A percentile compares a stretch with the other conserved stretches of the same genome.
phyloP scores from a whole-genome alignment of 768 basidiomycete species.

The Panaeolus cyanescens region DNA sequence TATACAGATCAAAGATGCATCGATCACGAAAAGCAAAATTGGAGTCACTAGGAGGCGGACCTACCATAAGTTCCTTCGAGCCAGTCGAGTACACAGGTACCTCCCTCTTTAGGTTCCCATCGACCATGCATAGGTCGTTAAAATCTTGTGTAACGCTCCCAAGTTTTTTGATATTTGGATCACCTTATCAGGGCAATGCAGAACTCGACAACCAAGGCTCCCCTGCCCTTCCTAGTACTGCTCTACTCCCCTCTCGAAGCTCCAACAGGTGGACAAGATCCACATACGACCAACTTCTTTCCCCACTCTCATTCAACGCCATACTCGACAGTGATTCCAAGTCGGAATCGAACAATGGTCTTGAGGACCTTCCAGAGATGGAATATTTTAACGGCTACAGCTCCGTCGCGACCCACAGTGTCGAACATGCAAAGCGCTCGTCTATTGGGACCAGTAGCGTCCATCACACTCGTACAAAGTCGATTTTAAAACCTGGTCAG shows the following conservation, averaged over 20 bases:
- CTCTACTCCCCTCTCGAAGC: background rate
- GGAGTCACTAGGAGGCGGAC: background rate
- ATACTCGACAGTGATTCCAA: background rate
- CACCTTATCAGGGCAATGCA: background rate
- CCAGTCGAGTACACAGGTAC: constrained; percentile 1
- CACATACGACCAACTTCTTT: background rate
- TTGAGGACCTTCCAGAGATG: background rate
- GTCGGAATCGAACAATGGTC: background rate
- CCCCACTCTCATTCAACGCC: background rate
- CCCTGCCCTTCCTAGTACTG: background rate
- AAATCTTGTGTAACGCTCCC: constrained; percentile 4
- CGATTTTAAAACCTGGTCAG: background rate
- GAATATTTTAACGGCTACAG: background rate
- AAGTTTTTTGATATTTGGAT: background rate
- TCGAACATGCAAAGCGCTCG: background rate
- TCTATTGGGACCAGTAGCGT: background rate
- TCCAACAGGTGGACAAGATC: background rate
- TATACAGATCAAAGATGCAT: background rate
- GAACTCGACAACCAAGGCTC: background rate
- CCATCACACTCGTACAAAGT: background rate
- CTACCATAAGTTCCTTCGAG: constrained; percentile 4
- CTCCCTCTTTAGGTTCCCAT: background rate
- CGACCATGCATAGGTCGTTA: background rate
- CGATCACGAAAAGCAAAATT: background rate
- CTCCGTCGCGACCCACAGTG: background rate